Conservation (phyloP, 2,329 filamentous ascomycete species). For the Coniochaeta prunicola region DNA sequence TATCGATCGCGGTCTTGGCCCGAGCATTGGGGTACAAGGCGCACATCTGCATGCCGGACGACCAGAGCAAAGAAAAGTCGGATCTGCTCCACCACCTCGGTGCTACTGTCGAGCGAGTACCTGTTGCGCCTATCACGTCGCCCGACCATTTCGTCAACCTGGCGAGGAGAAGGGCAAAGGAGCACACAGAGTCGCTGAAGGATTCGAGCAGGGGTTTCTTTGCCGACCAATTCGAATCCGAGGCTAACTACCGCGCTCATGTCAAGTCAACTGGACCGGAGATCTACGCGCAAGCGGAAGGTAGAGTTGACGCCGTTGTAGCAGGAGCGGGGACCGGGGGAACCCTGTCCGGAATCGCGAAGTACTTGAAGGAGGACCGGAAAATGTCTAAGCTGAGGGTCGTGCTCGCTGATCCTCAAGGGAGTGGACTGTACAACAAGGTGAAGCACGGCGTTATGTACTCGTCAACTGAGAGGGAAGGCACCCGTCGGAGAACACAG, state of each 20-base stretch:
- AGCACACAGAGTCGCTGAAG: constrained; percentile 55
- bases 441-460: constrained; percentile 96
- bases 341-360: constrained; percentile 80
- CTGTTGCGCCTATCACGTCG: constrained; percentile 88
- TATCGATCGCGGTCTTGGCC: constrained; percentile 84
- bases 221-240: constrained; percentile 91
- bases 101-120: constrained; percentile 84
- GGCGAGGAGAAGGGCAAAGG: constrained; percentile 65
- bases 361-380: constrained; percentile 67
- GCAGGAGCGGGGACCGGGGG: constrained; percentile 92
- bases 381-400: constrained; percentile 55
- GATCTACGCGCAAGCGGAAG: constrained; percentile 71
- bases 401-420: constrained; percentile 88
- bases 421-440: constrained; percentile 87
- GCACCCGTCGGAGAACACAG: constrained; percentile 80
- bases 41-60: constrained; percentile 95
- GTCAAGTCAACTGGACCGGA: constrained; percentile 79
- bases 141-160: constrained; percentile 92
- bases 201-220: constrained; percentile 78
- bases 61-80: constrained; percentile 83
- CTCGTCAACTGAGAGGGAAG: constrained; percentile 78
- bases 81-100: constrained; percentile 84
- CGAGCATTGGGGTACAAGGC: constrained; percentile 83
- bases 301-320: constrained; percentile 76
- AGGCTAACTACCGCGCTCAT: constrained; percentile 84